Conservation (phyloP, 805 yeast species). For the Candida parachauliodes region DNA sequence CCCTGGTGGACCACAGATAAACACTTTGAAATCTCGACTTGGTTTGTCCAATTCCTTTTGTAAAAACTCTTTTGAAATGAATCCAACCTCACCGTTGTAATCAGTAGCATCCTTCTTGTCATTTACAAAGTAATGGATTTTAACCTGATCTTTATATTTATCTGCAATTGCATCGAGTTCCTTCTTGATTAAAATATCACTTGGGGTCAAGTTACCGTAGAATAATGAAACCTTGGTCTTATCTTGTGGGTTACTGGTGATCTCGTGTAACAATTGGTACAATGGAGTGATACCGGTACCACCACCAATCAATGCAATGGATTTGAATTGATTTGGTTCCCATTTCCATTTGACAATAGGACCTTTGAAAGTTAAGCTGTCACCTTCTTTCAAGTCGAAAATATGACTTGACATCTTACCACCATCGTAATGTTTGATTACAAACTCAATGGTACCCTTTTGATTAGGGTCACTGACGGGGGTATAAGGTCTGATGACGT, state of each 20-base stretch:
- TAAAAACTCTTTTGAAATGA: conserved; percentile 73
- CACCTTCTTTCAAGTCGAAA: conserved; percentile 66
- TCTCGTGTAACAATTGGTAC: conserved; percentile 77
- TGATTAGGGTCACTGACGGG: conserved; percentile 71
- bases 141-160: conserved; percentile 73
- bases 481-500: conserved; percentile 86
- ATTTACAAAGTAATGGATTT: conserved; percentile 78
- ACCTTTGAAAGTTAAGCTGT: conserved; percentile 87
- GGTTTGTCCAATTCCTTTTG: conserved; percentile 61
- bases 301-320: conserved; percentile 84
- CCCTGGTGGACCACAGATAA: conserved; percentile 95
- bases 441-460: conserved; percentile 73
- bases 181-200: conserved; percentile 77
- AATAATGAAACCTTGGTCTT: conserved; percentile 81
- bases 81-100: conserved; percentile 66
- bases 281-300: conserved; percentile 97
- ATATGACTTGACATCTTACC: conserved; percentile 84
- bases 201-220: conserved; percentile 74
- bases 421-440: conserved; percentile 77
- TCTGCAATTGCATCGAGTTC: conserved; percentile 70
- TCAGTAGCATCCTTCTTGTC: conserved; percentile 38
- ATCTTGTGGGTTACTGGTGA: conserved; percentile 77
- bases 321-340: conserved; percentile 78
- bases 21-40: conserved; percentile 53
- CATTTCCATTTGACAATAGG: conserved; percentile 90